These are phyloP conservation scores for Schwanniomyces etchellsii DNA, from an alignment of 1,139 yeast genomes.

Conservation along the genomic window DNA sequence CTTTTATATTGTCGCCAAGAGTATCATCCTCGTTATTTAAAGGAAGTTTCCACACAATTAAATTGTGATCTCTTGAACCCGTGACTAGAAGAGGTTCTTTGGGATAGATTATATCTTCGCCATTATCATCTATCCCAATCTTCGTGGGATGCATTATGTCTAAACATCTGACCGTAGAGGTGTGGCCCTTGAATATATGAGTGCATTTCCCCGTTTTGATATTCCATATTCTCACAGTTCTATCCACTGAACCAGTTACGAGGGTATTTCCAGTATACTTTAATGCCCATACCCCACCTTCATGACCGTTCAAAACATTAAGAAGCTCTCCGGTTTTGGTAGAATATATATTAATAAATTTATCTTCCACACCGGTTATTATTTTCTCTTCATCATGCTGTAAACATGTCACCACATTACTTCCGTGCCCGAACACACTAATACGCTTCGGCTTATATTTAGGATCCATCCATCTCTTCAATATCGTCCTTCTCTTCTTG, in stretches of 20 bases:
- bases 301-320: conserved; percentile 79
- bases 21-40: conserved; percentile 38
- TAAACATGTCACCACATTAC: conserved; percentile 85
- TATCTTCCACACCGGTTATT: conserved; percentile 90
- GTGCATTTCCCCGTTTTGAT: conserved; percentile 70
- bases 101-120: conserved; percentile 61
- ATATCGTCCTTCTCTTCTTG: conserved; percentile 60
- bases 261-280: conserved; percentile 80
- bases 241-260: conserved; percentile 88
- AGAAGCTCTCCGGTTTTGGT: conserved; percentile 66
- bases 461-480: conserved; percentile 81
- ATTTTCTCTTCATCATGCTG: conserved; percentile 90
- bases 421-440: conserved; percentile 59
- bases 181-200: conserved; percentile 84
- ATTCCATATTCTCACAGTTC: conserved; percentile 87
- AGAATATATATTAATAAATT: conserved; percentile 74
- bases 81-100: conserved; percentile 65
- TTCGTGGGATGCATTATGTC: conserved; percentile 71
- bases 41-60: conserved; percentile 87
- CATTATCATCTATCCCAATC: conserved; percentile 54
- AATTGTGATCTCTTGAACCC: conserved; percentile 86
- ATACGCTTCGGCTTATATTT: conserved; percentile 62
- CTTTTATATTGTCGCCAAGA: conserved; percentile 20
- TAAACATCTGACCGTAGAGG: conserved; percentile 86
- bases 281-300: conserved; percentile 98